These are phyloP conservation scores for Fusarium chuoi DNA, from an alignment of 2,329 filamentous ascomycete genomes.

Conservation along the genomic window DNA sequence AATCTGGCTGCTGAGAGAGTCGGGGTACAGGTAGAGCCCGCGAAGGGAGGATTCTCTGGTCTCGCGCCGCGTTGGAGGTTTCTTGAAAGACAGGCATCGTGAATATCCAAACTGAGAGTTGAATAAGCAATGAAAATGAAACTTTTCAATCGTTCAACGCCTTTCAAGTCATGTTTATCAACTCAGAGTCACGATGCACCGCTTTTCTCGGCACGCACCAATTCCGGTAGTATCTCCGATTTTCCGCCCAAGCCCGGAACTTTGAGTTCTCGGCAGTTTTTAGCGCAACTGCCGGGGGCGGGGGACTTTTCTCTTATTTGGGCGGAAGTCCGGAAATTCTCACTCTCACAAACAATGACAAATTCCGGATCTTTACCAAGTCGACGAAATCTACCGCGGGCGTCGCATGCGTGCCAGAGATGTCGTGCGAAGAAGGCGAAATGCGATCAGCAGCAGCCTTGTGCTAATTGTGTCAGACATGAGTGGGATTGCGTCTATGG, in stretches of 20 bases:
- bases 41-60: conserved; percentile 13
- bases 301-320: background rate
- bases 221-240: background rate
- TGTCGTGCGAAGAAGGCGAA: background rate
- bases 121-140: background rate
- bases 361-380: background rate
- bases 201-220: background rate
- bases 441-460: conserved; percentile 4
- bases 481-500: background rate
- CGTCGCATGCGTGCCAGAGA: conserved; percentile 8
- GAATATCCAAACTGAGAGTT: fast-evolving
- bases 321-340: conserved; percentile 4
- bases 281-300: background rate
- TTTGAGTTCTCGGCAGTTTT: background rate
- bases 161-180: background rate
- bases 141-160: too few relatives aligned
- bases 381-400: background rate
- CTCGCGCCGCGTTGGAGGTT: background rate
- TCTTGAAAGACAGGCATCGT: conserved; percentile 23
- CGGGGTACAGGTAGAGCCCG: background rate
- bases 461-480: conserved; percentile 2
- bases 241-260: conserved; percentile 2
- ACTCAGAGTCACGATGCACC: background rate
- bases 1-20: background rate
- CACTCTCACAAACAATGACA: background rate